Evolutionary conservation across 1,284 basidiomycete species (phyloP).

Genomic region (Tilletia indica): DNA sequence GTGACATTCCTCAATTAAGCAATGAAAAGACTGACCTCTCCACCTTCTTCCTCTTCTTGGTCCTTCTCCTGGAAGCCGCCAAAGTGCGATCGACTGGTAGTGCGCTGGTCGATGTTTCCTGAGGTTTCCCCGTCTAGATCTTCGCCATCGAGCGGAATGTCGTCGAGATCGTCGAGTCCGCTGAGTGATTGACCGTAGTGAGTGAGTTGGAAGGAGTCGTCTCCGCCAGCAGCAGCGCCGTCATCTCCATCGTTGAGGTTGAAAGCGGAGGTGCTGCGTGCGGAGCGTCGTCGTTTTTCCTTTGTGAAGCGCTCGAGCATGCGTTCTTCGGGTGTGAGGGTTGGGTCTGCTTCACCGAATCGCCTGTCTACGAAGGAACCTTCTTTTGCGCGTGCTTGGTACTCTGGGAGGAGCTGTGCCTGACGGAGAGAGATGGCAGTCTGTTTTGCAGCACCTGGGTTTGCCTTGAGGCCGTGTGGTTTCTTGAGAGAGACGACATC

Average conservation of each 20-base stretch:
- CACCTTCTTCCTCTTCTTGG: slow-evolving; percentile 67
- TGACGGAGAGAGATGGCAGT: slow-evolving; percentile 75
- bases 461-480: slow-evolving; percentile 76
- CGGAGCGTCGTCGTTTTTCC: slow-evolving; percentile 60
- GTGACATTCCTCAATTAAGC: too few species aligned
- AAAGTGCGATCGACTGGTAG: slow-evolving; percentile 73
- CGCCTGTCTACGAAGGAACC: slow-evolving; percentile 90
- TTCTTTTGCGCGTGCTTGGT: slow-evolving; percentile 70
- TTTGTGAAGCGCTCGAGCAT: slow-evolving; percentile 95
- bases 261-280: slow-evolving; percentile 75
- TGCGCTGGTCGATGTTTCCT: slow-evolving; percentile 57
- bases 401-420: slow-evolving; percentile 79
- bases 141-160: slow-evolving; percentile 58
- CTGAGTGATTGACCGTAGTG: slow-evolving; percentile 87
- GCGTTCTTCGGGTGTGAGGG: slow-evolving; percentile 87
- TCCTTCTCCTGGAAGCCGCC: slow-evolving; percentile 73
- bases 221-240: neutral
- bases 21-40: slow-evolving; percentile 27
- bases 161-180: slow-evolving; percentile 81
- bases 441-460: slow-evolving; percentile 81
- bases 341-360: slow-evolving; percentile 91
- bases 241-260: slow-evolving; percentile 66
- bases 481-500: slow-evolving; percentile 72
- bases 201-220: slow-evolving; percentile 62
- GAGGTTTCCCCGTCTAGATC: slow-evolving; percentile 32